Evolutionary conservation across 352 stramenopile species (phyloP).

Genomic region (Phytophthora lateralis): DNA sequence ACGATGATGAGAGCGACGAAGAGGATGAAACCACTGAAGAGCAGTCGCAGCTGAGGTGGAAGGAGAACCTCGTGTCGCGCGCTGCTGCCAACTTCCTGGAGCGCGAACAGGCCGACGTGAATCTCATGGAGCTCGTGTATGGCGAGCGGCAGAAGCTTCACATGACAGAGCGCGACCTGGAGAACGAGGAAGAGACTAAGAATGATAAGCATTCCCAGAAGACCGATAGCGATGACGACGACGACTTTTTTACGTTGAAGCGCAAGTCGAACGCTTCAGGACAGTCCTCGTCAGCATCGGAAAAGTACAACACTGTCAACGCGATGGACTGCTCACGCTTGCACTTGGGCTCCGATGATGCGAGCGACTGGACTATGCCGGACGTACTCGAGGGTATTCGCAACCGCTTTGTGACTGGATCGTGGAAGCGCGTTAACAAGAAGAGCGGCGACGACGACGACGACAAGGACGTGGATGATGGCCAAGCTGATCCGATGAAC

Average conservation of each 20-base stretch:
- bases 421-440: conserved; percentile 87
- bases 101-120: conserved; percentile 79
- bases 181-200: conserved; percentile 57
- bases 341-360: conserved; percentile 65
- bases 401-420: conserved; percentile 97
- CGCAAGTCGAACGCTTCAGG: conserved; percentile 49
- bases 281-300: conserved; percentile 35
- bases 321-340: conserved; percentile 84
- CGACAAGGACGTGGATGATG: conserved; percentile 40
- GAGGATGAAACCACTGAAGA: conserved; percentile 56
- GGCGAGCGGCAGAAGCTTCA: conserved; percentile 83
- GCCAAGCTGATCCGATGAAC: conserved; percentile 61
- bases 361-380: conserved; percentile 77
- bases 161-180: conserved; percentile 76
- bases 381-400: conserved; percentile 83
- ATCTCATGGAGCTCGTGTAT: conserved; percentile 93
- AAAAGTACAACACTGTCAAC: conserved; percentile 74
- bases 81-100: conserved; percentile 88
- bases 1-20: conserved; percentile 51
- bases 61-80: conserved; percentile 85
- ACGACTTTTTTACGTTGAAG: conserved; percentile 84
- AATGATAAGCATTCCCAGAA: conserved; percentile 29
- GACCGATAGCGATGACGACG: conserved; percentile 59
- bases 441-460: conserved; percentile 50
- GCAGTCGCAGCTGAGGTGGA: conserved; percentile 82